These are phyloP conservation scores for Populus pruinosa DNA, from an alignment of 345 rosid genomes.

Conservation along the genomic window DNA sequence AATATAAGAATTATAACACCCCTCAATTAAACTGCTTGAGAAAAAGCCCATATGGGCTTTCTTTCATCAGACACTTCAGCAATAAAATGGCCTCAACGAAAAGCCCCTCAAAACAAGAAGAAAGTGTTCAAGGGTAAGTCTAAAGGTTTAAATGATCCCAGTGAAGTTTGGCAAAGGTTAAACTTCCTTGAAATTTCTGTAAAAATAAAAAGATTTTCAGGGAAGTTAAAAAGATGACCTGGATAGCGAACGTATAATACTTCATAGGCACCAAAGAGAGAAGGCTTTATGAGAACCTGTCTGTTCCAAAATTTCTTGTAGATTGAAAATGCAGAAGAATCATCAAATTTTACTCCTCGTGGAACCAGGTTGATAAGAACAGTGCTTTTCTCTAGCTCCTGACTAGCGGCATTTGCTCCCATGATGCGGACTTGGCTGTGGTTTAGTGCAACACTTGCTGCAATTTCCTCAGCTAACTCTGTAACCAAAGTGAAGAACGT, in stretches of 20 bases:
- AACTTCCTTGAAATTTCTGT: background rate
- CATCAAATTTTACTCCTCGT: constrained; percentile 37
- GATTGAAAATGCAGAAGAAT: constrained; percentile 35
- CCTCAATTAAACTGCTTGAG: too few relatives aligned
- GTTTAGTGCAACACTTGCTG: constrained; percentile 41
- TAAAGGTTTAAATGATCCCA: too few relatives aligned
- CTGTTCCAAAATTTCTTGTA: constrained; percentile 55
- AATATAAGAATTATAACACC: too few relatives aligned
- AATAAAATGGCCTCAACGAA: background rate
- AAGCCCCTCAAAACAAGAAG: background rate
- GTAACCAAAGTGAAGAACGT: constrained; percentile 62
- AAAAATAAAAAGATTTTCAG: background rate
- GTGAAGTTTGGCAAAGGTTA: too few relatives aligned
- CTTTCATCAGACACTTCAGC: too few relatives aligned
- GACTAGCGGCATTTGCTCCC: constrained; percentile 64
- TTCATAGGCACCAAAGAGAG: constrained; percentile 59
- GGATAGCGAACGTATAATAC: constrained; percentile 57
- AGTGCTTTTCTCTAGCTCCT: constrained; percentile 53
- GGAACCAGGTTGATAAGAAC: constrained; percentile 67
- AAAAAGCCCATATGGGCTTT: too few relatives aligned
- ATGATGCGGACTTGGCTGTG: constrained; percentile 60
- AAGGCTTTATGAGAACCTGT: constrained; percentile 37
- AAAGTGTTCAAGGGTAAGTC: background rate
- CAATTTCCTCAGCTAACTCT: constrained; percentile 55
- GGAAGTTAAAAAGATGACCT: constrained; percentile 31